phyloP scores from a whole-genome alignment of 202 grass and related monocot species.

The Panicum virgatum region DNA sequence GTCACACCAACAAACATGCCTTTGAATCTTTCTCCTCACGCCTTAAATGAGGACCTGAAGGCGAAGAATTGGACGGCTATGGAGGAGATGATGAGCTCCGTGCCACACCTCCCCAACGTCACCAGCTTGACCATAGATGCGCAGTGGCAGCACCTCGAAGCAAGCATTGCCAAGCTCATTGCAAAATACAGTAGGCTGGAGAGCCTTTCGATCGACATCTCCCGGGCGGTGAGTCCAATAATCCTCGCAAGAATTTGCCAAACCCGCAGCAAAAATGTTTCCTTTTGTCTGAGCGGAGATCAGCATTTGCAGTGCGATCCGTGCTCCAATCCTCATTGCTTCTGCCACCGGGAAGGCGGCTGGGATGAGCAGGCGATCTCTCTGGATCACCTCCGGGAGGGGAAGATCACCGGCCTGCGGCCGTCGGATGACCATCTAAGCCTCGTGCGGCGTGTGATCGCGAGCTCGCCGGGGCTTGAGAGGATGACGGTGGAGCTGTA shows the following conservation, averaged over 20 bases:
- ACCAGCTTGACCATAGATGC: neutral
- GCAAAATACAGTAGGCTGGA: neutral
- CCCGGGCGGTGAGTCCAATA: neutral
- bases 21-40: neutral
- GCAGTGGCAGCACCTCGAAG: neutral
- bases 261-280: no score
- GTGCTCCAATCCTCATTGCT: neutral
- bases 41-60: neutral
- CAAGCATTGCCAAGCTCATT: constrained; percentile 10
- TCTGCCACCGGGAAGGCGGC: neutral
- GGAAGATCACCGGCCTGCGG: neutral
- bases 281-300: no score
- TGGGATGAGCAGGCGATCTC: neutral
- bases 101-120: neutral
- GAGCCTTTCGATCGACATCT: neutral
- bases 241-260: neutral
- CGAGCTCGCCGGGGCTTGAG: neutral
- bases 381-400: neutral
- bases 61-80: neutral
- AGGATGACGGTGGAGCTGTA: neutral
- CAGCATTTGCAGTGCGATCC: neutral
- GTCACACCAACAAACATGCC: no score
- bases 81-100: constrained; percentile 2
- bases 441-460: neutral
- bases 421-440: neutral